Evolutionary conservation across 805 yeast genomes (phyloP).

Genomic region (Monosporozyma servazzii): DNA sequence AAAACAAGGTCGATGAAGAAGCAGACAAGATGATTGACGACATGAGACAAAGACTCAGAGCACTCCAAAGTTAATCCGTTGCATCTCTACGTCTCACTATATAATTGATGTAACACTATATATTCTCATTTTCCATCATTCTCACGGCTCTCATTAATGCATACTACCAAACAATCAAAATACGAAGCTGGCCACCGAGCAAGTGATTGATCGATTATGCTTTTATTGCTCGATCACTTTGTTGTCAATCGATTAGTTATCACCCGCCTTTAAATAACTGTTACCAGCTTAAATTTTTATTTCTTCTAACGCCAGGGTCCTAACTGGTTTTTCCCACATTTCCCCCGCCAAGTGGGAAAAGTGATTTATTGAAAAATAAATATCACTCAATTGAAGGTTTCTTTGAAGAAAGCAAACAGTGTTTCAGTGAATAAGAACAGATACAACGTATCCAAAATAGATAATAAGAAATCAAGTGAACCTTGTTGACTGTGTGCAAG

Average conservation of each 20-base stretch:
- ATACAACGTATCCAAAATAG: background rate
- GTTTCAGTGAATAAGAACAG: background rate
- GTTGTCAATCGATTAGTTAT: background rate
- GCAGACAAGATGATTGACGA: constrained; percentile 69
- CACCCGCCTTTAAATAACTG: background rate
- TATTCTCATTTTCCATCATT: background rate
- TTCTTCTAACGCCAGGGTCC: background rate
- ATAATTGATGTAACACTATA: background rate
- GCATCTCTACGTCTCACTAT: no score
- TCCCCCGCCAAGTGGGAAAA: background rate
- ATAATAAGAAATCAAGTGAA: no score
- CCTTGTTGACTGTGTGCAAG: background rate
- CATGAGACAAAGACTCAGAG: constrained; percentile 83
- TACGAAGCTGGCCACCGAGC: no score
- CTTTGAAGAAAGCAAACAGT: background rate
- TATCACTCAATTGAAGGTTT: background rate
- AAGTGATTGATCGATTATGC: no score
- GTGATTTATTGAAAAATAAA: background rate
- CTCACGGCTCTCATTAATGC: background rate
- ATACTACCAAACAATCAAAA: background rate
- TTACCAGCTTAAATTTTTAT: background rate
- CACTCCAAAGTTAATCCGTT: constrained; percentile 50
- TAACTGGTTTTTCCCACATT: background rate
- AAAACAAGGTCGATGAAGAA: constrained; percentile 45
- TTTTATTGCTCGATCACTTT: no score